Base-by-base conservation (phyloP, 306 rosid genomes). In the Amphicarpaea edgeworthii region DNA sequence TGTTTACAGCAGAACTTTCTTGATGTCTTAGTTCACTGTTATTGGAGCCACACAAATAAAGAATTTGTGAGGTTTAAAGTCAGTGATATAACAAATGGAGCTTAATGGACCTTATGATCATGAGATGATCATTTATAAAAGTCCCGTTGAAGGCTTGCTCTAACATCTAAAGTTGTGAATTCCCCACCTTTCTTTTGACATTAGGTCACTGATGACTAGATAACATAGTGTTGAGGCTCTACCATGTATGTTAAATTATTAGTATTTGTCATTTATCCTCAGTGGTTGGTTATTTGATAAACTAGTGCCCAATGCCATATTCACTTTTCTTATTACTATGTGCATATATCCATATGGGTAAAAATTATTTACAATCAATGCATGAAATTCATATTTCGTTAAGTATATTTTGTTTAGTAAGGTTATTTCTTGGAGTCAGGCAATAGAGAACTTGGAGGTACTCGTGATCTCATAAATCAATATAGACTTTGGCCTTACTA, bases 401-500 rank as follows among this genome's bases (percentile, higher is more conserved):
- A 8, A 32, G 23, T 55, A 78, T 54, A 23, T 51, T 14, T 62
- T 50, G 24, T 75, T 70, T 28, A 61, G 28, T 21, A 70, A 70
- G 73, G 53, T 53, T 51, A 51, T 62, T 82, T 71, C 32, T 43
- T 77, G 64, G 17, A 70, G 75, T 57, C 68, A 93, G 98, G 98
- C 66, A 91, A 84, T 70, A 91, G 84, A 86, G 98, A 93, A 86
- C 79, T 89, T 79, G 93, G 92, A 50, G 98, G 96, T 60, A 93
- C 93, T 41, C 80, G 84, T 41, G 97, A 93, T 86, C 93, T 93
- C 64, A 83, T 93, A 66, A 89, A 83, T 78, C 98, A 93, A 78
- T 91, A 83, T 89, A 91, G 81, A 78, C 85, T 93, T 80, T 86
- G 75, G 59, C 87, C 93, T 3, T 95, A 85, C 77, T 91, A 89